Evolutionary conservation across 257 asterid genomes (phyloP).

Genomic region (Ilex aquifolium): DNA sequence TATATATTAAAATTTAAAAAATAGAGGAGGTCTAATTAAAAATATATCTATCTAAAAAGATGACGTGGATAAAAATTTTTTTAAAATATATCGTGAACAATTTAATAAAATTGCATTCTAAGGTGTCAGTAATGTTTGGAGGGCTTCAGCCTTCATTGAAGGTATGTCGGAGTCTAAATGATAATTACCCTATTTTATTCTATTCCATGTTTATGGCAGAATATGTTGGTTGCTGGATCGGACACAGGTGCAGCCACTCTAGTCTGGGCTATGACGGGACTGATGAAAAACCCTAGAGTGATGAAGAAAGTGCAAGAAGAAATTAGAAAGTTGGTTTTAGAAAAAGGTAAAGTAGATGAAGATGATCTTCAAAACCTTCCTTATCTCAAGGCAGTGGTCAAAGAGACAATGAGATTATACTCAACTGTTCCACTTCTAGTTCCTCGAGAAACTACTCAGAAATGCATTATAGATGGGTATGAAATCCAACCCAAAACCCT

Average conservation of each 20-base stretch:
- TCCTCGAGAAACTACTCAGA: not conserved
- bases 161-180: too few species aligned
- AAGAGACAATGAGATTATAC: not conserved
- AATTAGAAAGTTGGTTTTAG: not conserved
- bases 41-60: too few species aligned
- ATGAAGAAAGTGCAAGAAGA: slow-evolving; percentile 2
- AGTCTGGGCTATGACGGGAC: slow-evolving; percentile 17
- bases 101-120: too few species aligned
- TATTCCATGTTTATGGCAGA: not conserved
- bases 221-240: slow-evolving; percentile 13
- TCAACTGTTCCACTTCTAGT: not conserved
- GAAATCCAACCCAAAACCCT: not conserved
- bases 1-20: too few species aligned
- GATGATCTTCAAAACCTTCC: slow-evolving; percentile 1
- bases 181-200: too few species aligned
- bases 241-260: slow-evolving; percentile 9
- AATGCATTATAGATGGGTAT: not conserved
- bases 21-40: too few species aligned
- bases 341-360: not conserved
- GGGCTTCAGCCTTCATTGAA: too few species aligned
- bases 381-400: not conserved
- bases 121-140: too few species aligned
- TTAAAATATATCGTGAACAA: too few species aligned
- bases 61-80: too few species aligned
- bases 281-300: slow-evolving; percentile 10